Base-by-base conservation (phyloP, 2,329 filamentous ascomycete species). In the Fusarium protoensiforme region DNA sequence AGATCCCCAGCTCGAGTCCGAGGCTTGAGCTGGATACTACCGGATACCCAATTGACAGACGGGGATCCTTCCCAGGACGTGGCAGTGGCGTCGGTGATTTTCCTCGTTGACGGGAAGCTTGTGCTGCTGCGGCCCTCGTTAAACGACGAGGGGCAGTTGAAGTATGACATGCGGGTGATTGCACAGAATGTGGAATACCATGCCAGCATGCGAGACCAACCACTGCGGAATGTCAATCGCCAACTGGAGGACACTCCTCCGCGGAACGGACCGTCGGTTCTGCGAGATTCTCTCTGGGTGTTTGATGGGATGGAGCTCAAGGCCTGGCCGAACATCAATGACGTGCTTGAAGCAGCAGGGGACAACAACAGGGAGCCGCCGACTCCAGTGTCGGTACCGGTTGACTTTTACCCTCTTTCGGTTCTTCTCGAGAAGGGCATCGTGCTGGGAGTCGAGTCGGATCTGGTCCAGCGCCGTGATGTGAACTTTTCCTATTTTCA, bases 131-230 rank as follows among this genome's bases (percentile, higher is more conserved):
- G 97, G 73, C 96, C 96, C 2, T 95, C 94, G 1, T 86, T 94
- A 7, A 95, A 93, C 60, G 93, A 94, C 57, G 90, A 93, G 48
- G 93, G 94, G 7, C 93, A 95, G 75, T 87, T 98, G 60, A 98
- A 98, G 84, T 99, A 99, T 79, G 96, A 98, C 79, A 99, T 99
- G 96, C 93, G 95, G 11, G 93, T 98, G 67, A 93, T 99, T 79
- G 95, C 95, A 14, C 94, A 98, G 78, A 97, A 97, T 77, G 95
- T 98, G 43, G 96, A 99, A 81, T 98, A 96, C 78, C 98, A 98
- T 80, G 92, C 92, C 62, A 91, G 96, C 77, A 97, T 97, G 91
- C 92, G 95, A 72, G 96, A 99, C 79, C 93, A 97, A 77, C 91
- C 90, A 8, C 57, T 82, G 74, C 75, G 83, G 71, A 84, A 76